phyloP scores from a whole-genome alignment of 495 filamentous ascomycete species.

The Lichina pygmaea region DNA sequence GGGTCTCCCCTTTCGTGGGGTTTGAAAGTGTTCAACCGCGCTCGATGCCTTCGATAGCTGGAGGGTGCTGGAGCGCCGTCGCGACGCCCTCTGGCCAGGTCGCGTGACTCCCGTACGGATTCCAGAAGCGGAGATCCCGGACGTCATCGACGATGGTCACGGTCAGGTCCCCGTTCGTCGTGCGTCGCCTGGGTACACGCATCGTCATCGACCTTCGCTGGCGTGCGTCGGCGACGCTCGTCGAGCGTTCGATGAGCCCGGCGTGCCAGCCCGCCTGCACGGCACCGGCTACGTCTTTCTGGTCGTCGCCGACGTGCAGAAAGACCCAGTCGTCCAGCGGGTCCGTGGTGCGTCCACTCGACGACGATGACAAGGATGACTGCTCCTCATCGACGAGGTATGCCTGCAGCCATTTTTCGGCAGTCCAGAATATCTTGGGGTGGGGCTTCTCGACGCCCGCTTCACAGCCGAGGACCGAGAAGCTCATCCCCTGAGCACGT shows the following conservation, averaged over 20 bases:
- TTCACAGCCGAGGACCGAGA: slow-evolving; percentile 48
- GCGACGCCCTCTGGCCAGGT: not conserved
- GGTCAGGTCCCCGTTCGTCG: not conserved
- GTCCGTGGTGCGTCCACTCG: not conserved
- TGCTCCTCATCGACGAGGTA: slow-evolving; percentile 1
- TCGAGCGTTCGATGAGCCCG: slow-evolving; percentile 7
- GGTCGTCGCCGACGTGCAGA: slow-evolving; percentile 44
- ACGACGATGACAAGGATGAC: too few relatives aligned
- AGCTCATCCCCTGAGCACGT: slow-evolving; percentile 23
- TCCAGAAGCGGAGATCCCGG: not conserved
- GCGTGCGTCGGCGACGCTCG: not conserved
- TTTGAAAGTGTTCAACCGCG: too few relatives aligned
- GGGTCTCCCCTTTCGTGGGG: too few relatives aligned
- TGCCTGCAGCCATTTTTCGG: slow-evolving; percentile 13
- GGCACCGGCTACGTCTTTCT: slow-evolving; percentile 36
- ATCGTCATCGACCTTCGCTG: too few relatives aligned
- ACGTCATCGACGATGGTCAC: not conserved
- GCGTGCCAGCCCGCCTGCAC: slow-evolving; percentile 34
- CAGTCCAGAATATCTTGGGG: slow-evolving; percentile 32
- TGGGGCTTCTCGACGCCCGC: slow-evolving; percentile 43
- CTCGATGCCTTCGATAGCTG: too few relatives aligned
- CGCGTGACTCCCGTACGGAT: not conserved
- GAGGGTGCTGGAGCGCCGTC: too few relatives aligned
- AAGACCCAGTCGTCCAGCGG: slow-evolving; percentile 14
- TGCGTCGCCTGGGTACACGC: too few relatives aligned